phyloP scores from a whole-genome alignment of 1,284 basidiomycete species.

The Grifola frondosa region DNA sequence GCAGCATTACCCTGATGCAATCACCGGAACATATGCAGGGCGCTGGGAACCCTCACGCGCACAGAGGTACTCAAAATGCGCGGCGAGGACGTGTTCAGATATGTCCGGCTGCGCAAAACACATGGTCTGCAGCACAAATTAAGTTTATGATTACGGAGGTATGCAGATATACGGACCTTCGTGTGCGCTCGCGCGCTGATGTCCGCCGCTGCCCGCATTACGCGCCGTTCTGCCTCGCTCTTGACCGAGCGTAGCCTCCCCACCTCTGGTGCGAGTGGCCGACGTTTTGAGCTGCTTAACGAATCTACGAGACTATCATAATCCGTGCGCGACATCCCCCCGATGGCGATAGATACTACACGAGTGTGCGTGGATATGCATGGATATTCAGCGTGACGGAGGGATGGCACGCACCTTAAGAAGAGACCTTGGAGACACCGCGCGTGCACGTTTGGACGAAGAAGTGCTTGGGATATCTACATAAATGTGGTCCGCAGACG shows the following conservation, averaged over 20 bases:
- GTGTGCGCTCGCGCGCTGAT: slow-evolving; percentile 77
- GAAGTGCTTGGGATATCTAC: slow-evolving; percentile 32
- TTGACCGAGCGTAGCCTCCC: slow-evolving; percentile 68
- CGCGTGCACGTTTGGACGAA: slow-evolving; percentile 10
- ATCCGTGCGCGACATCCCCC: slow-evolving; percentile 38
- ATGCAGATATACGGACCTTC: slow-evolving; percentile 49
- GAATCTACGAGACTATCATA: slow-evolving; percentile 54
- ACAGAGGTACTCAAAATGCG: slow-evolving; percentile 89
- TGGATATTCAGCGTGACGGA: slow-evolving; percentile 2
- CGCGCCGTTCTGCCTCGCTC: slow-evolving; percentile 62
- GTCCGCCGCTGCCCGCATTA: slow-evolving; percentile 76
- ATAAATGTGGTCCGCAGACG: slow-evolving; percentile 41
- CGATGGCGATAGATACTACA: slow-evolving; percentile 47
- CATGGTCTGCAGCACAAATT: slow-evolving; percentile 63
- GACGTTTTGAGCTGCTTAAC: slow-evolving; percentile 46
- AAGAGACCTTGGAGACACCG: slow-evolving; percentile 40
- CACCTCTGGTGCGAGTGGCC: slow-evolving; percentile 58
- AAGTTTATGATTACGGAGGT: not conserved
- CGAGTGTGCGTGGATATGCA: slow-evolving; percentile 21
- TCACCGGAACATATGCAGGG: slow-evolving; percentile 91
- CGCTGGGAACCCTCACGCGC: slow-evolving; percentile 78
- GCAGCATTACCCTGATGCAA: slow-evolving; percentile 78
- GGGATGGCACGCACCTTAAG: slow-evolving; percentile 21
- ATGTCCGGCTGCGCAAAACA: slow-evolving; percentile 70
- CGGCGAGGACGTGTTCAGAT: slow-evolving; percentile 75